Evolutionary conservation across 768 basidiomycete species (phyloP).

Genomic region (Collybiopsis confluens): DNA sequence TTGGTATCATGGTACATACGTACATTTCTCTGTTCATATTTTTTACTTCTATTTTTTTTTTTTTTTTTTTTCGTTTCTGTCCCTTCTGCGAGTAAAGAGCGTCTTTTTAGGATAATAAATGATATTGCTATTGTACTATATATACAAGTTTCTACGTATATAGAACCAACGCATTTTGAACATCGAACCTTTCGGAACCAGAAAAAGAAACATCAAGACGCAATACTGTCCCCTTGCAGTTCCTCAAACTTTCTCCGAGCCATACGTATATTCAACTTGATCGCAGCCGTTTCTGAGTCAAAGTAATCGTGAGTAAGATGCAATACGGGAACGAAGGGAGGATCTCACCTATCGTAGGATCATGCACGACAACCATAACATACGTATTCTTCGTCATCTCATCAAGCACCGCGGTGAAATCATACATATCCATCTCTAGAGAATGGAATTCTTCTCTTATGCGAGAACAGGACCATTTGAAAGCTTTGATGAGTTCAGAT

Average conservation of each 20-base stretch:
- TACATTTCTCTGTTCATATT: too few species aligned
- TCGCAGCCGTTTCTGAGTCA: conserved; percentile 76
- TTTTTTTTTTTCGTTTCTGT: too few species aligned
- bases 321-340: not conserved
- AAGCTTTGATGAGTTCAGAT: conserved; percentile 91
- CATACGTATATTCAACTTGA: conserved; percentile 84
- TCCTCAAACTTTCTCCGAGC: conserved; percentile 87
- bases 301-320: conserved; percentile 3
- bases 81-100: too few species aligned
- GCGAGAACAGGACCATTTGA: conserved; percentile 87
- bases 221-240: conserved; percentile 69
- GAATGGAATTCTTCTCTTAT: conserved; percentile 82
- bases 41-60: too few species aligned
- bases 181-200: too few species aligned
- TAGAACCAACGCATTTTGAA: too few species aligned
- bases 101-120: too few species aligned
- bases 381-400: conserved; percentile 93
- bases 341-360: conserved; percentile 74
- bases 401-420: conserved; percentile 88
- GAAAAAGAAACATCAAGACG: too few species aligned
- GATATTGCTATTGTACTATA: too few species aligned
- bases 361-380: conserved; percentile 83
- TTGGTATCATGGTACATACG: too few species aligned
- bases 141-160: too few species aligned
- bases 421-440: conserved; percentile 79